A percentile compares a stretch with the other conserved stretches of the same genome.
Evolutionary conservation across 2,329 filamentous ascomycete genomes (phyloP).

Genomic region (Botrytis hyacinthi): DNA sequence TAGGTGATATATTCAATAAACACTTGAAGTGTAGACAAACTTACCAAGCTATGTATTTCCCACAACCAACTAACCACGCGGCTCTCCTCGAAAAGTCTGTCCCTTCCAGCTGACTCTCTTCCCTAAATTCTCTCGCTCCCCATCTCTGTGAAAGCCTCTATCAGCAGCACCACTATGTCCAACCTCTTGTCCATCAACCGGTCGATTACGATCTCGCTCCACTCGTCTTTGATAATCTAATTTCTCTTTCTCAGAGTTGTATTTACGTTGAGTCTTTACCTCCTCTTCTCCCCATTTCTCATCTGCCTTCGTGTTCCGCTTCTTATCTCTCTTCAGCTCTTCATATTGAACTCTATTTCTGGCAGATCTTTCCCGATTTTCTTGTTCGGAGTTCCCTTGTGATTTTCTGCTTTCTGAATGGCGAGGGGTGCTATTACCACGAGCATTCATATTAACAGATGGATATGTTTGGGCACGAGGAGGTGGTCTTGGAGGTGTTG

Average conservation of each 20-base stretch:
- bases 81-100: background rate
- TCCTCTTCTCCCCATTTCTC: background rate
- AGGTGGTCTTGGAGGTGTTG: background rate
- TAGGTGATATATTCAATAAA: too few species aligned
- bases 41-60: background rate
- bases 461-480: background rate
- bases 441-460: background rate
- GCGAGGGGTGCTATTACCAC: background rate
- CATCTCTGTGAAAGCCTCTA: background rate
- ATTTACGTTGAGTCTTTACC: background rate
- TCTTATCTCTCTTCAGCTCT: background rate
- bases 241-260: rapidly evolving
- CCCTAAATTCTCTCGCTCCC: rapidly evolving
- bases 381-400: background rate
- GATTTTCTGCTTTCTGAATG: background rate
- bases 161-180: background rate
- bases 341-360: background rate
- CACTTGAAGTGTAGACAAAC: background rate
- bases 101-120: background rate
- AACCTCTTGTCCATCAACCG: background rate
- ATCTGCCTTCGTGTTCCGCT: background rate
- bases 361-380: background rate
- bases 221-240: background rate
- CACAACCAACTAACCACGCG: background rate
- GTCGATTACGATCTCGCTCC: background rate